Evolutionary conservation across 805 yeast genomes (phyloP).

Genomic region (Candida loeiensis): DNA sequence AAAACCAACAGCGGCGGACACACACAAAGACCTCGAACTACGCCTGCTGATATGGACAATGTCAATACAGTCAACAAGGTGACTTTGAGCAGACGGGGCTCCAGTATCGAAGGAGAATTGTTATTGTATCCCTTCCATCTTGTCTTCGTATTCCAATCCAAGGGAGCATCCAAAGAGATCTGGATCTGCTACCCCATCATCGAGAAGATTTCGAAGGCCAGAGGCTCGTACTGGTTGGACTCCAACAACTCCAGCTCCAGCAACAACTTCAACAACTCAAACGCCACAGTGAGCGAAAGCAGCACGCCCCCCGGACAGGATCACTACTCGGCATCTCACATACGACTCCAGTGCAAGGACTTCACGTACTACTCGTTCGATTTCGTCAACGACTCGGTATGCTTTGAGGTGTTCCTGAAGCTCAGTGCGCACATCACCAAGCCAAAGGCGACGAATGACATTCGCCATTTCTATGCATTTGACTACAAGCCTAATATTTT

Average conservation of each 20-base stretch:
- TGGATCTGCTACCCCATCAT: constrained; percentile 93
- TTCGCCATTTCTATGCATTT: constrained; percentile 65
- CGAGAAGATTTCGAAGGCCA: constrained; percentile 52
- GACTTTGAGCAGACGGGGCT: constrained; percentile 36
- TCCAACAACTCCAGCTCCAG: constrained; percentile 11
- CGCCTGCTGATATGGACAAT: constrained; percentile 9
- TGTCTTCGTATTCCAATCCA: constrained; percentile 32
- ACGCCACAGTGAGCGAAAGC: constrained; percentile 1
- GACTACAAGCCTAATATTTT: constrained; percentile 70
- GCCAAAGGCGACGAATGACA: constrained; percentile 44
- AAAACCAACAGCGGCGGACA: neutral
- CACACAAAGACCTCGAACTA: neutral
- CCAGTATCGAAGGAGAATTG: constrained; percentile 34
- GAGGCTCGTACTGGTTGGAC: constrained; percentile 47
- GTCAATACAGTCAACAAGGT: constrained; percentile 37
- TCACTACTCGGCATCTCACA: constrained; percentile 45
- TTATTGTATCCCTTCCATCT: constrained; percentile 35
- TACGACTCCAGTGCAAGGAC: constrained; percentile 78
- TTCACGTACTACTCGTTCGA: constrained; percentile 79
- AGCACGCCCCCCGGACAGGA: constrained; percentile 21
- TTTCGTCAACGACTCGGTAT: constrained; percentile 54
- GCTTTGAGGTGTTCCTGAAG: constrained; percentile 70
- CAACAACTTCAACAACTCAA: constrained; percentile 10
- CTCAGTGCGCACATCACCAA: constrained; percentile 63
- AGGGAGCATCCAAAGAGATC: constrained; percentile 50